Evolutionary conservation across 192 early-diverging fungal genomes (phyloP).

Genomic region (Funneliformis geosporum): DNA sequence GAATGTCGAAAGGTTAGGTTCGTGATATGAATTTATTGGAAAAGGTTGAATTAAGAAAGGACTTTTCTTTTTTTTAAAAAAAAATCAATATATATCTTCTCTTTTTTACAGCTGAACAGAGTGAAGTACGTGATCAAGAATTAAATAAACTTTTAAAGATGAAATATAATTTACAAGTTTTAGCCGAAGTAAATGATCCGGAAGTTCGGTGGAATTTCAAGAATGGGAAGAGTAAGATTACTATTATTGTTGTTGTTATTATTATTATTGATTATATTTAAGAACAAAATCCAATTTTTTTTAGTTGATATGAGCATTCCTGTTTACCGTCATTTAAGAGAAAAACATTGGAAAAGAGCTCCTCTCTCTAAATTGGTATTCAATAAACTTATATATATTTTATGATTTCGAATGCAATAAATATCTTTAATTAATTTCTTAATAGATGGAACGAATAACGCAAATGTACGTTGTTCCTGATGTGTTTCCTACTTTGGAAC

Average conservation of each 20-base stretch:
- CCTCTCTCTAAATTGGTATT: slow-evolving; percentile 51
- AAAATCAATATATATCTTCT: not conserved
- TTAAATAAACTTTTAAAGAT: slow-evolving; percentile 52
- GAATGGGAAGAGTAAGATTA: slow-evolving; percentile 45
- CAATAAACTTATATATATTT: not conserved
- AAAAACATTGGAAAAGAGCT: slow-evolving; percentile 59
- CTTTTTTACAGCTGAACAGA: not conserved
- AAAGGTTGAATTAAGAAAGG: too few species aligned
- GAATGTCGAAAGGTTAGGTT: slow-evolving; percentile 43
- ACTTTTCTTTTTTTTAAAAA: slow-evolving; percentile 24
- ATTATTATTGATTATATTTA: not conserved
- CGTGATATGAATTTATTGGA: not conserved
- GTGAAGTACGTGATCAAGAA: slow-evolving; percentile 40
- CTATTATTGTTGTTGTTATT: not conserved
- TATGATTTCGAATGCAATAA: not conserved
- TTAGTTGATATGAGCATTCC: slow-evolving; percentile 66
- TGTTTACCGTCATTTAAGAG: slow-evolving; percentile 67
- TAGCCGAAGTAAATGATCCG: slow-evolving; percentile 68
- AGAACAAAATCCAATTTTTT: not conserved
- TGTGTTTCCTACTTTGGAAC: slow-evolving; percentile 58
- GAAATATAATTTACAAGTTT: slow-evolving; percentile 58
- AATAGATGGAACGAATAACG: slow-evolving; percentile 59
- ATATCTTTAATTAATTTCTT: not conserved
- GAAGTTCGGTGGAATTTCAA: slow-evolving; percentile 69
- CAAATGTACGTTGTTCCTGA: slow-evolving; percentile 82